Conservation (phyloP, 495 filamentous ascomycete genomes). For the Xylaria sp. region DNA sequence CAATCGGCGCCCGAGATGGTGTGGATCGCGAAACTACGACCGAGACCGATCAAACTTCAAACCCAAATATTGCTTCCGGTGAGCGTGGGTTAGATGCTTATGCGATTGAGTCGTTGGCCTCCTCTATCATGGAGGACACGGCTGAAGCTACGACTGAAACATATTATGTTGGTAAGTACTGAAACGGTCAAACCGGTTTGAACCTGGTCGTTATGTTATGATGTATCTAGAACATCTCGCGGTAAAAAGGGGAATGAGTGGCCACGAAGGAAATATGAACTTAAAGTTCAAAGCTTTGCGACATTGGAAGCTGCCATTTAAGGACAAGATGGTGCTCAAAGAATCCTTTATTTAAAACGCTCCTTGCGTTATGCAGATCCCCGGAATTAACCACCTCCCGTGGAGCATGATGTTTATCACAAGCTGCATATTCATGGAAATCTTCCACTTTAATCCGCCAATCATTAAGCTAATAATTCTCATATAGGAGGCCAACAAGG, state of each 20-base stretch:
- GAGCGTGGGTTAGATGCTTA: conserved; percentile 2
- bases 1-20: background rate
- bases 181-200: background rate
- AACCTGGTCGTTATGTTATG: background rate
- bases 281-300: background rate
- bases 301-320: background rate
- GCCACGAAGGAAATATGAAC: background rate
- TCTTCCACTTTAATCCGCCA: background rate
- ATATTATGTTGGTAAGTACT: background rate
- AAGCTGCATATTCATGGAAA: background rate
- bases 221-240: background rate
- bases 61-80: background rate
- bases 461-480: background rate
- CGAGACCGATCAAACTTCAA: background rate
- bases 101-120: conserved; percentile 5
- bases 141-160: conserved; percentile 1
- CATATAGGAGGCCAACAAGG: conserved; percentile 11
- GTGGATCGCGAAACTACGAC: background rate
- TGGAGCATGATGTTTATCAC: background rate
- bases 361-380: background rate
- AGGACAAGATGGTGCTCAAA: background rate
- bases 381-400: background rate
- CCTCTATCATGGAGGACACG: conserved; percentile 14
- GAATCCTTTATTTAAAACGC: background rate
- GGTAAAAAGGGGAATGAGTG: background rate